Base-by-base conservation (phyloP, 768 basidiomycete genomes). In the Peribolospora baueri region DNA sequence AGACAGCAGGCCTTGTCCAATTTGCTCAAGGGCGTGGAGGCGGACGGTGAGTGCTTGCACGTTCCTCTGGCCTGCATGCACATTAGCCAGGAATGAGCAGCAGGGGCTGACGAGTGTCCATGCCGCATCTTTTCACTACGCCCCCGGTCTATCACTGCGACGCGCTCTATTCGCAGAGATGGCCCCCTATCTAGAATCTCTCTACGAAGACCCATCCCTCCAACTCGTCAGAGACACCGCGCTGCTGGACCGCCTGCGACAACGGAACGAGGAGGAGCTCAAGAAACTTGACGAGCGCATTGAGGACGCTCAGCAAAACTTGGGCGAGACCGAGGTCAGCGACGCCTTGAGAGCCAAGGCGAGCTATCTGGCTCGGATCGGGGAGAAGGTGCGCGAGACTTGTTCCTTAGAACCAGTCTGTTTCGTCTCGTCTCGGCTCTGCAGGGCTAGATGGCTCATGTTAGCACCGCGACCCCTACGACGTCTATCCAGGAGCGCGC, bases 251-350 rank as follows among this genome's bases (percentile, higher is more conserved):
- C 66, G 70, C 7, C 72, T 91, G 63, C 75, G 82, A 64, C 73
- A 74, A 51, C 73, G 75, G 42, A 95, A 95, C 66, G 68, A 72
- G 53, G 76, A 75, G 48, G 77, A 82, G 62, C 74, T 95, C 39
- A 72, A 76, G 52, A 75, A 74, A 61, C 68, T 97, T 8, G 83
- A 91, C 53, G 78, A 77, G 57, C 72, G 81, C 49, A 71, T 93
- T 43, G 77, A 74, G 53, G 87, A 91, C 61, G 88, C 91, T 0
- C 75, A 85, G 70, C 81, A 84, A 70, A 84, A 78, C 3, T 80
- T 90, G 63, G 91, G 90, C 56, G 90, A 95, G 67, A 81, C 81
- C 1, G 91, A 97, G 67, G 84, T 95, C 56, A 79, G 79, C 14
- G 91, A 97, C 61, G 81, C 80, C 1, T 72, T 95, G 46, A 77